A percentile compares a stretch with the other conserved stretches of the same genome.
These are phyloP conservation scores for Rhizoctonia solani DNA, from an alignment of 1,284 basidiomycete species.

Conservation along the genomic window DNA sequence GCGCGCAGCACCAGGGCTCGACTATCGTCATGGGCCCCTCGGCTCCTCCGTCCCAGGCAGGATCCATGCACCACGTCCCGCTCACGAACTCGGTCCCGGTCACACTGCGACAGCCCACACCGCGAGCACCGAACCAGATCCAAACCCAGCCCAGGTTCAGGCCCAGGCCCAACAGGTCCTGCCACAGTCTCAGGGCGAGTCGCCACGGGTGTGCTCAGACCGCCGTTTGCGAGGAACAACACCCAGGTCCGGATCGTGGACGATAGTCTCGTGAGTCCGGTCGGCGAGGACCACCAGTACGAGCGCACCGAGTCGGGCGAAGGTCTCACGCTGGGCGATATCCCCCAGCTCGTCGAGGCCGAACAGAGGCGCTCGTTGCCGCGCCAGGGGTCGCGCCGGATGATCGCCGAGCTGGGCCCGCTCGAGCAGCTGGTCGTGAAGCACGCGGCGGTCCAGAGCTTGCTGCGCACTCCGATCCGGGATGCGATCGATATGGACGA, in stretches of 20 bases:
- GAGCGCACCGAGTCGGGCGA: constrained; percentile 59
- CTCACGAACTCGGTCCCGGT: background rate
- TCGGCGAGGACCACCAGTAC: constrained; percentile 10
- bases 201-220: constrained; percentile 59
- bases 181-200: background rate
- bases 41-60: constrained; percentile 10
- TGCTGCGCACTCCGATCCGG: constrained; percentile 76
- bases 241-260: constrained; percentile 90
- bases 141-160: constrained; percentile 1
- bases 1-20: constrained; percentile 20
- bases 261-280: constrained; percentile 58
- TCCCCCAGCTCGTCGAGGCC: constrained; percentile 89
- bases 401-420: constrained; percentile 82
- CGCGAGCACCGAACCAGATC: constrained; percentile 42
- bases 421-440: constrained; percentile 91
- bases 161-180: background rate
- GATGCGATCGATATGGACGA: constrained; percentile 91
- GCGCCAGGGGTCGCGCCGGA: constrained; percentile 71
- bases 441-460: constrained; percentile 83
- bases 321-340: constrained; percentile 93
- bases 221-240: constrained; percentile 77
- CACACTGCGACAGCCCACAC: constrained; percentile 46
- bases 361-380: constrained; percentile 83
- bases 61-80: constrained; percentile 9
- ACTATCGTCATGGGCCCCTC: constrained; percentile 36